These are phyloP conservation scores for Trametes coccinea DNA, from an alignment of 768 basidiomycete species.

Conservation along the genomic window DNA sequence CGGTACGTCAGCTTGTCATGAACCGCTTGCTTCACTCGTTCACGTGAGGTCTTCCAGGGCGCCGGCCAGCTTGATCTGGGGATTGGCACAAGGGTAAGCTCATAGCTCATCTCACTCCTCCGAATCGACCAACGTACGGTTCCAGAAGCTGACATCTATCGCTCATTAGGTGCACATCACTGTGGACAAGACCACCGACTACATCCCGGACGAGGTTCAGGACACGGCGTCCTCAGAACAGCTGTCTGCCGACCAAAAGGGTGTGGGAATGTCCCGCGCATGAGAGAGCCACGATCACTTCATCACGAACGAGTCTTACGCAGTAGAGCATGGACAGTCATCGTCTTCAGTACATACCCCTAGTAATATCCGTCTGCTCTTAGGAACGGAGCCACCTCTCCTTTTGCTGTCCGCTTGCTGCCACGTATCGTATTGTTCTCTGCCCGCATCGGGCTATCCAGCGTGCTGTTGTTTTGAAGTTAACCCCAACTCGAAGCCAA, in stretches of 20 bases:
- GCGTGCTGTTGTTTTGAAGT: too few species aligned
- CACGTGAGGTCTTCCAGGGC: neutral
- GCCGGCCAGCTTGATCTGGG: slow-evolving; percentile 14
- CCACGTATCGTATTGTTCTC: neutral
- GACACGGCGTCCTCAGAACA: slow-evolving; percentile 6
- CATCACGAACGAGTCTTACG: neutral
- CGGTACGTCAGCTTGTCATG: neutral
- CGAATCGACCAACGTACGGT: neutral
- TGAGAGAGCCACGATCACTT: neutral
- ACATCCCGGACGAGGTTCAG: slow-evolving; percentile 20
- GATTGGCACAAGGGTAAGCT: slow-evolving; percentile 13
- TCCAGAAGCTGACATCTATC: neutral
- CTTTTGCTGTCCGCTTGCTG: neutral
- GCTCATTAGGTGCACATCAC: slow-evolving; percentile 25
- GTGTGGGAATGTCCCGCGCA: slow-evolving; percentile 1
- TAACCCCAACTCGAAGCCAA: too few species aligned
- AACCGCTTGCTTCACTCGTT: neutral
- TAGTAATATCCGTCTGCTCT: slow-evolving; percentile 3
- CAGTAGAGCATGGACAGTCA: neutral
- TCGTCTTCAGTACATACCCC: slow-evolving; percentile 1
- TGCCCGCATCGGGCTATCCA: too few species aligned
- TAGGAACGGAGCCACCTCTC: neutral
- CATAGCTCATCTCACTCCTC: neutral
- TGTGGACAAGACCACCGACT: slow-evolving; percentile 30
- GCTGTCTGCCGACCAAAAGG: slow-evolving; percentile 10